phyloP scores from a whole-genome alignment of 2,329 filamentous ascomycete species.

The Penicillium sp. region DNA sequence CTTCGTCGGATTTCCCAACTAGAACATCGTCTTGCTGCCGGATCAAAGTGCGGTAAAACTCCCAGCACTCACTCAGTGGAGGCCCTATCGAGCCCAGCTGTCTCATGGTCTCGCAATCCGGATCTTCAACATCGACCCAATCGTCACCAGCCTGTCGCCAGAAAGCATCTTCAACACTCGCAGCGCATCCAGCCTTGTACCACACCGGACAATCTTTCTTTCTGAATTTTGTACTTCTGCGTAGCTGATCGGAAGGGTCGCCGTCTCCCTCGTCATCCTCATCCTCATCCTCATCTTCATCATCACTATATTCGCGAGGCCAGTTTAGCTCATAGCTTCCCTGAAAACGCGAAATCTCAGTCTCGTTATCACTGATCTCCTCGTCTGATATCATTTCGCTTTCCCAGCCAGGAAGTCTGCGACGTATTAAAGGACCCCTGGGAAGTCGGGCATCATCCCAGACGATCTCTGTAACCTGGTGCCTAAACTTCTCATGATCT shows the following conservation, averaged over 20 bases:
- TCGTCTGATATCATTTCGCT: neutral
- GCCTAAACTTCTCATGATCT: slow-evolving; percentile 35
- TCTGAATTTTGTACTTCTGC: slow-evolving; percentile 2
- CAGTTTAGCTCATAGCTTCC: neutral
- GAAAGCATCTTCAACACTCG: slow-evolving; percentile 12
- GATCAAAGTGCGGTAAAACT: slow-evolving; percentile 38
- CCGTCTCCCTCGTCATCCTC: slow-evolving; percentile 4
- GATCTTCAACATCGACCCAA: neutral
- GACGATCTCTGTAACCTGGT: slow-evolving; percentile 40
- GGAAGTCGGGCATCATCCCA: slow-evolving; percentile 29
- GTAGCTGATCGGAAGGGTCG: neutral
- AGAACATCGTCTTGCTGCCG: slow-evolving; percentile 30
- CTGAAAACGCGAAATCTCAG: neutral
- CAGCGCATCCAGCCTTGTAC: slow-evolving; percentile 14
- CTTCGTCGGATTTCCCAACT: slow-evolving; percentile 25
- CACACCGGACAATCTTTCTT: slow-evolving; percentile 14
- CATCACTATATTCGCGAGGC: neutral
- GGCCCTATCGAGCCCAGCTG: neutral
- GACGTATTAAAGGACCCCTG: neutral
- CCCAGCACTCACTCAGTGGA: slow-evolving; percentile 31
- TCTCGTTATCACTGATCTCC: neutral
- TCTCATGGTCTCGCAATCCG: neutral
- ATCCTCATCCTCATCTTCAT: neutral
- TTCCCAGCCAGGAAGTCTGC: neutral
- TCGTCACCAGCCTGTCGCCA: neutral